Conservation (phyloP, 176 grass and related monocot species). For the Stipa capillata region DNA sequence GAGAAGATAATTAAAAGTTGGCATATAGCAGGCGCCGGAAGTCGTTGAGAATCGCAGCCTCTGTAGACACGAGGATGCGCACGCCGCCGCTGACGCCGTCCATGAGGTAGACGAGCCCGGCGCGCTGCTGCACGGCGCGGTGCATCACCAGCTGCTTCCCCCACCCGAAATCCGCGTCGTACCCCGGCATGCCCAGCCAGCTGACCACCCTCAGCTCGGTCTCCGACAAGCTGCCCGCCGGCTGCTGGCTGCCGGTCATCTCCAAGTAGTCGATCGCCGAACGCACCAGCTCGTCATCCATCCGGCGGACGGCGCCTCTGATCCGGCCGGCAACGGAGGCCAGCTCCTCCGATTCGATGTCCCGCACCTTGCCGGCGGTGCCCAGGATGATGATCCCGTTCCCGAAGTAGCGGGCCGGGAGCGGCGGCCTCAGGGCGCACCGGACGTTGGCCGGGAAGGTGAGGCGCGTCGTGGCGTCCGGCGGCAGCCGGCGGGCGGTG, state of each 20-base stretch:
- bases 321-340: background rate
- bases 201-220: conserved; percentile 6
- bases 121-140: background rate
- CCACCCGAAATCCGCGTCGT: too few relatives aligned
- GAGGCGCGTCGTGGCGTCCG: too few relatives aligned
- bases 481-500: background rate
- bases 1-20: too few relatives aligned
- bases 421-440: too few relatives aligned
- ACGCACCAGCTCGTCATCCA: background rate
- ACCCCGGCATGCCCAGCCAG: conserved; percentile 24
- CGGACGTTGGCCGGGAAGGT: too few relatives aligned
- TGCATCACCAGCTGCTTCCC: background rate
- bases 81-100: background rate
- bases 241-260: background rate
- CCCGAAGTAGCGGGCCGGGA: too few relatives aligned
- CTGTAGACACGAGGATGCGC: background rate
- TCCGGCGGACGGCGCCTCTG: background rate
- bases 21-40: background rate
- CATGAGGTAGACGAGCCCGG: conserved; percentile 12
- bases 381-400: too few relatives aligned
- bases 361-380: background rate
- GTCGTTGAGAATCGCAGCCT: background rate
- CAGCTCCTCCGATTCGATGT: background rate
- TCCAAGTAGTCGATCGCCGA: conserved; percentile 25
- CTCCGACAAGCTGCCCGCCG: background rate